Evolutionary conservation across 768 basidiomycete genomes (phyloP), one percentile per base, ranked within the genome.

Genomic region (Agrocybe chaxingu): DNA sequence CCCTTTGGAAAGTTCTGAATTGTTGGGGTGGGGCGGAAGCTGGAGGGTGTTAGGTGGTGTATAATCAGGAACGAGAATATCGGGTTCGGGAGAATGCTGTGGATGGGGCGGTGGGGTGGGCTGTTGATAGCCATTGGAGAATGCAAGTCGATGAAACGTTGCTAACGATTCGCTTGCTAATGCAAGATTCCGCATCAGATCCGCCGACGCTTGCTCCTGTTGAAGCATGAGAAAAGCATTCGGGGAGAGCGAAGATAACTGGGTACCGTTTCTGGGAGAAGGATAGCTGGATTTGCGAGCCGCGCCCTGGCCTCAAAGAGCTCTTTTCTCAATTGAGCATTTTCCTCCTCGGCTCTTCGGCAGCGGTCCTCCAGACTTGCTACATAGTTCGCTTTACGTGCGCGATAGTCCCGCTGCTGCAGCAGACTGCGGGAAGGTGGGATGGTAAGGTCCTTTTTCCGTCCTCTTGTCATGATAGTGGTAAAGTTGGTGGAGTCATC

Each of bases 331-430:
- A 85, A 66, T 31, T 68, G 64, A 1, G 39, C 65, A 57, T 82
- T 84, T 62, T 85, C 83, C 31, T 73, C 76, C 56, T 85, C 83
- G 9, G 73, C 71, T 31, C 62, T 68, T n/a, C 69, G 70, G 59
- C 75, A 77, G 24, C 80, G 76, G 13, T 76, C 71, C 60, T 85
- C 82, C 37, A 85, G 73, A 39, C 78, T 78, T 4, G 74, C 64
- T 42, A 84, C 62, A 64, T 84, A 80, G 48, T 72, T 72, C 4
- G 80, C 78, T 58, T 79, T 80, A 45, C 82, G 73, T 6, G 81
- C 82, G 13, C 83, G 77, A 60, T 84, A 85, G 64, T 82, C 82
- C 8, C 83, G 75, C 61, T 85, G 83, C 56, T 82, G 80, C 42
- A 77, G 70, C 29, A 85, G 73, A 37, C 80, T 75, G 29, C 82